A percentile compares a stretch with the other conserved stretches of the same genome.
These are phyloP conservation scores for Pilasporangium apinafurcum DNA, from an alignment of 352 stramenopile genomes.

Conservation along the genomic window DNA sequence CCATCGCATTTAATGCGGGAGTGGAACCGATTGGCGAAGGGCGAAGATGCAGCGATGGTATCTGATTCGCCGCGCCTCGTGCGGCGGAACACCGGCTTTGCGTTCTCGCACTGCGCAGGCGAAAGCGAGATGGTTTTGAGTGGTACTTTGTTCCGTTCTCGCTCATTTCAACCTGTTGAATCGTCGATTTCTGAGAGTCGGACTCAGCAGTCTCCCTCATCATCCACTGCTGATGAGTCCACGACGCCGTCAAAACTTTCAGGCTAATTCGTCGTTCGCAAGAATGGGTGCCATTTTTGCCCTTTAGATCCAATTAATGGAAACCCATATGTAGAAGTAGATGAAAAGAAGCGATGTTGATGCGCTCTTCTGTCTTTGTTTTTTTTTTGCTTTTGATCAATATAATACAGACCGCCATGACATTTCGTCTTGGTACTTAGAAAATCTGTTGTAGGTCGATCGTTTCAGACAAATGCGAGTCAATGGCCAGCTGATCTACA, in stretches of 20 bases:
- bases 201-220: conserved; percentile 33
- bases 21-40: conserved; percentile 84
- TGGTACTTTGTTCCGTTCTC: conserved; percentile 26
- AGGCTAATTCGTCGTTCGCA: conserved; percentile 7
- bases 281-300: too few species aligned
- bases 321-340: too few species aligned
- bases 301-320: too few species aligned
- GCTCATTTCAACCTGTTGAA: conserved; percentile 5
- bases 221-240: conserved; percentile 54
- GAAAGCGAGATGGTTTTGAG: conserved; percentile 72
- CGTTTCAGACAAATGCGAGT: conserved; percentile 60
- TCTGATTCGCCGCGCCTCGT: conserved; percentile 71
- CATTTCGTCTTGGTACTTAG: too few species aligned
- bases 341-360: too few species aligned
- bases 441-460: conserved; percentile 64
- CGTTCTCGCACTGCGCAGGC: conserved; percentile 75
- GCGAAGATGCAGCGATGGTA: conserved; percentile 45
- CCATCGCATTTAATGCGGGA: conserved; percentile 87
- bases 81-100: conserved; percentile 82
- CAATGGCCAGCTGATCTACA: conserved; percentile 64
- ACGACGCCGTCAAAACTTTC: conserved; percentile 30
- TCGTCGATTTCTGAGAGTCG: too few species aligned
- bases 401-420: too few species aligned
- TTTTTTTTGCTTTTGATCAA: too few species aligned
- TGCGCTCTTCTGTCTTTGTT: too few species aligned